Base-by-base conservation (phyloP, 305 asterid genomes). In the Fraxinus angustifolia region DNA sequence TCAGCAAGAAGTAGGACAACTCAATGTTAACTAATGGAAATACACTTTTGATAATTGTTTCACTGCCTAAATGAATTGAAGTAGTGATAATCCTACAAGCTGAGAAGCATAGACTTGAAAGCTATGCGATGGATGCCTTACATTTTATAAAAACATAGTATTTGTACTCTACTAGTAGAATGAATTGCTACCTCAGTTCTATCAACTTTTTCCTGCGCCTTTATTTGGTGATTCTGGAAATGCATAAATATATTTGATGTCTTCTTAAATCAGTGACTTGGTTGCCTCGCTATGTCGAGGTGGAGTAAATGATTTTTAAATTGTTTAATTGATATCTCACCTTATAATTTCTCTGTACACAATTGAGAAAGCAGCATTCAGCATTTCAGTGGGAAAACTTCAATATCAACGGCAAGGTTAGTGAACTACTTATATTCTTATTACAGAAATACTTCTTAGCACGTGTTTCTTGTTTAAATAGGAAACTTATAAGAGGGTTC, bases 41-140 rank as follows among this genome's bases (percentile, higher is more conserved):
- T 83, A 80, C 30, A 73, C 17, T 76, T 84, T 82, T 67, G 75
- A 30, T 84, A 65, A 42, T 56, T 71, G 87, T 87, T 88, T 87
- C 91, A 87, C 83, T 80, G 28, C 79, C 93, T 86, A 80, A 80
- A 87, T 90, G 91, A 88, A 87, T 82, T 85, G 48, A 84, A 70
- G 62, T 28, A 12, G 65, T 38, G 7, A 34, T 33, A 50, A 30
- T 33, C 35, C 19, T 79, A 34, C 82, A 77, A 72, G 50, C 72
- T 70, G 71, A 45, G 78, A 84, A 36, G 42, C 76, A 33, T 31
- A 60, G 45, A 50, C 26, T 48, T 60, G 26, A 77, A 65, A 82
- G 84, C 71, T 80, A 77, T 83, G 83, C 48, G 56, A 38, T 85
- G 50, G 56, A 77, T 73, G 34, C 82, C 42, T 12, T 42, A 67